These are phyloP conservation scores for Coemansia umbellata DNA, from an alignment of 192 early-diverging fungal genomes.

Conservation along the genomic window DNA sequence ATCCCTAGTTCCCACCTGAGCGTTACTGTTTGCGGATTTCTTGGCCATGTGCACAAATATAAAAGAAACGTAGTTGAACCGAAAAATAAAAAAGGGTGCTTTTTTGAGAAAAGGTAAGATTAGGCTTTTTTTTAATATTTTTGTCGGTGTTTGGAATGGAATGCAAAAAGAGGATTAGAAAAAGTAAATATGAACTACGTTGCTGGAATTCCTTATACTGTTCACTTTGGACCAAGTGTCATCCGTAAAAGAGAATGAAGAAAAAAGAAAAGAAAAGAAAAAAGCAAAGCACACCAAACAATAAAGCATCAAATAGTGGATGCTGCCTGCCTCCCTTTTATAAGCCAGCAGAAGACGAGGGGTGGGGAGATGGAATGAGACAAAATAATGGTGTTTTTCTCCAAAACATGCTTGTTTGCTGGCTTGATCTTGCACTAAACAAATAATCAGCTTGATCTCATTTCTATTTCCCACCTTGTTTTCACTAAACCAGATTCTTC, in stretches of 20 bases:
- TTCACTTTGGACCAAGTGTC: too few species aligned
- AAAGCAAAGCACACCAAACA: background rate
- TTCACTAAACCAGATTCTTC: too few species aligned
- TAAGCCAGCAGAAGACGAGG: too few species aligned
- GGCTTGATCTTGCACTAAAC: background rate
- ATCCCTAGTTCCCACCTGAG: background rate
- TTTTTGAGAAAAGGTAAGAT: too few species aligned
- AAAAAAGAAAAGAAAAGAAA: conserved; percentile 4
- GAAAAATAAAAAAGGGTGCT: background rate
- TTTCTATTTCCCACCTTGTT: background rate
- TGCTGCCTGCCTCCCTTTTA: too few species aligned
- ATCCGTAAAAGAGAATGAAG: background rate
- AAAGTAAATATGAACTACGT: too few species aligned
- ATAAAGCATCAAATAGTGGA: too few species aligned
- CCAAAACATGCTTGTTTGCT: background rate
- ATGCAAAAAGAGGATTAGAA: conserved; percentile 11
- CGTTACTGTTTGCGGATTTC: conserved; percentile 5
- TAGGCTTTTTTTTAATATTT: conserved; percentile 1
- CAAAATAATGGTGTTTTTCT: too few species aligned
- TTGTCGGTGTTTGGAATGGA: background rate
- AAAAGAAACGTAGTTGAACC: background rate
- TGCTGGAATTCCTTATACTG: too few species aligned
- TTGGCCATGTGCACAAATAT: conserved; percentile 3
- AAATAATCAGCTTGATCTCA: background rate
- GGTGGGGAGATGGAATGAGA: too few species aligned